Evolutionary conservation across 768 basidiomycete genomes (phyloP), one percentile per base, ranked within the genome.

Genomic region (Leccinum disarticulatum): DNA sequence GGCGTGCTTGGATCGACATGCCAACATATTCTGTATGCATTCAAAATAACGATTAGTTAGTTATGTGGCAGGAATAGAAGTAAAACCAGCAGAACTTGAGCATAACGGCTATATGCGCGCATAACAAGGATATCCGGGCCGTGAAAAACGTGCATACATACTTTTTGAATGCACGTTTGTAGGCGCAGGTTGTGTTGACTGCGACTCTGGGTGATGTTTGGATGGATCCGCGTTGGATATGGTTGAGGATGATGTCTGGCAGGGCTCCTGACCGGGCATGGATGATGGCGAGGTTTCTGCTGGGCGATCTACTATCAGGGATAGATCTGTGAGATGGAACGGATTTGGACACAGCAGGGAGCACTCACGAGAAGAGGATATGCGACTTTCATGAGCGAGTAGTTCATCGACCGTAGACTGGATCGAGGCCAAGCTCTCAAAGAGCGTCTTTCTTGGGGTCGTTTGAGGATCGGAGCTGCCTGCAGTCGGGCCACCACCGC

Each of bases 361-460:
- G 35, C 8, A 66, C 68, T 31, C 47, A 69, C 68, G 36, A 13
- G 47, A 41, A 9, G 25, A 53, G 27, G 56, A 57, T 30, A 35
- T 6, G 14, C 38, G 28, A 19, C 53, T 25, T 27, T 57, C 54
- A n/a, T 58, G 67, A 27, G 3, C 3, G 27, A 72, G 63, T 3
- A 73, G 22, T n/a, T 56, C 46, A 5, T 64, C 61, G 19, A 73
- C 50, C 14, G 67, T 58, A 49, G 61, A 55, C 49, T 68, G 68
- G 31, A 72, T 68, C 33, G 61, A 49, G 53, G 60, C 60, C 31
- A 69, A 36, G 10, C 31, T 65, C 52, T 65, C 52, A 5, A 58
- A 3, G 48, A 69, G 55, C 11, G 64, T 60, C 41, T 48, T 54
- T 11, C 54, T 47, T 0, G 48, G 43, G 7, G 25, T 14, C 3